Conservation (phyloP, 2,329 filamentous ascomycete species). For the Penicillium digitatum region DNA sequence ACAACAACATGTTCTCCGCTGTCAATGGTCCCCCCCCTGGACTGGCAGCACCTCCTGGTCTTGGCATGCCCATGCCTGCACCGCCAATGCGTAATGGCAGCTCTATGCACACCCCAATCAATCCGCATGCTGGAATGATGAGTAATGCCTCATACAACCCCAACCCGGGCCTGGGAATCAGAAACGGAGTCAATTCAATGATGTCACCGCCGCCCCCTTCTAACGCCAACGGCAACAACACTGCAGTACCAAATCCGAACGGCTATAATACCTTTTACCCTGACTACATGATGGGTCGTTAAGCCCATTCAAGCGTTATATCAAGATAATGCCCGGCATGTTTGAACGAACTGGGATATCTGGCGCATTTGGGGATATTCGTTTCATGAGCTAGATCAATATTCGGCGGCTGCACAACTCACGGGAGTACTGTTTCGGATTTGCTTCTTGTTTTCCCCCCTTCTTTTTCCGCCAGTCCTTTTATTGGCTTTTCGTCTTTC, state of each 20-base stretch:
- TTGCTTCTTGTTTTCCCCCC: constrained; percentile 22
- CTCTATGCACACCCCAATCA: constrained; percentile 30
- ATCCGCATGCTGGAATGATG: constrained; percentile 28
- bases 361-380: constrained; percentile 40
- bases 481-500: constrained; percentile 19
- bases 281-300: constrained; percentile 50
- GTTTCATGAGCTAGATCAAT: constrained; percentile 41
- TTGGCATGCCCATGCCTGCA: constrained; percentile 45
- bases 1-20: constrained; percentile 61
- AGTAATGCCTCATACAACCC: constrained; percentile 33
- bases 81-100: constrained; percentile 29
- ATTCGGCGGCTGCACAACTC: constrained; percentile 39
- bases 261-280: constrained; percentile 41
- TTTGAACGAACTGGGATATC: constrained; percentile 41
- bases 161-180: constrained; percentile 39
- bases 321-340: constrained; percentile 42
- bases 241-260: constrained; percentile 31
- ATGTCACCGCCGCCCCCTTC: constrained; percentile 32
- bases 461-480: constrained; percentile 20
- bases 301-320: constrained; percentile 25
- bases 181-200: constrained; percentile 33
- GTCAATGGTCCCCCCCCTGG: constrained; percentile 78
- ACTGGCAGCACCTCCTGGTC: constrained; percentile 68
- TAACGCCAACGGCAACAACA: constrained; percentile 27
- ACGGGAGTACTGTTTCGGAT: constrained; percentile 35